Conservation (phyloP, 1,284 basidiomycete species). For the Sporisorium reilianum region DNA sequence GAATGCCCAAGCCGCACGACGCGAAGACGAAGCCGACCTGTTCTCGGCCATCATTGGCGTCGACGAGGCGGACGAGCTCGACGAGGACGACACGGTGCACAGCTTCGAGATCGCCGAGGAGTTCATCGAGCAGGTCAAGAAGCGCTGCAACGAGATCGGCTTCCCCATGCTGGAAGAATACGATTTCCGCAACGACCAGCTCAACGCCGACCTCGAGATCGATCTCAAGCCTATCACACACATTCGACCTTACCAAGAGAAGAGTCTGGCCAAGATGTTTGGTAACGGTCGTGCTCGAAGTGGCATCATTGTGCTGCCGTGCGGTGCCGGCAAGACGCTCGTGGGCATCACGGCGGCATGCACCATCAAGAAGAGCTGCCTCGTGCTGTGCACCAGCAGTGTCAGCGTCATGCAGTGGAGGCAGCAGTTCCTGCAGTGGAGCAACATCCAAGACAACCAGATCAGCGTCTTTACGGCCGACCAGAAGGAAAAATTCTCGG, state of each 20-base stretch:
- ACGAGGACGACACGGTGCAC: slow-evolving; percentile 68
- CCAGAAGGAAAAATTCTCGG: slow-evolving; percentile 68
- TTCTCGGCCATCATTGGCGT: slow-evolving; percentile 69
- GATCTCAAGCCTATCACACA: slow-evolving; percentile 68
- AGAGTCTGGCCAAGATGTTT: slow-evolving; percentile 69
- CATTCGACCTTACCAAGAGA: slow-evolving; percentile 69
- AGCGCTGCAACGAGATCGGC: slow-evolving; percentile 67
- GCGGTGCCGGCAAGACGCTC: slow-evolving; percentile 97
- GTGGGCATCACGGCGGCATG: slow-evolving; percentile 99
- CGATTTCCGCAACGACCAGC: slow-evolving; percentile 68
- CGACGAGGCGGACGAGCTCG: slow-evolving; percentile 66
- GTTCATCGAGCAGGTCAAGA: slow-evolving; percentile 67
- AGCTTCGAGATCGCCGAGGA: slow-evolving; percentile 67
- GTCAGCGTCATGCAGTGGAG: slow-evolving; percentile 69
- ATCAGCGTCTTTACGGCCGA: slow-evolving; percentile 69
- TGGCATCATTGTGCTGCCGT: slow-evolving; percentile 97
- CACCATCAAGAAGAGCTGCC: slow-evolving; percentile 98
- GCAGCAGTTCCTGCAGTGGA: slow-evolving; percentile 69
- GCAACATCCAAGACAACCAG: slow-evolving; percentile 68
- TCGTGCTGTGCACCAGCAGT: slow-evolving; percentile 83
- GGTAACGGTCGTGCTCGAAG: slow-evolving; percentile 73
- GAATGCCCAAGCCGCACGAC: slow-evolving; percentile 36
- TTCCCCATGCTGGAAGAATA: slow-evolving; percentile 69
- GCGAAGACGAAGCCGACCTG: slow-evolving; percentile 64
- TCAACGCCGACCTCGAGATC: slow-evolving; percentile 68